Evolutionary conservation across 331 rosid species (phyloP), one percentile per base, ranked within the genome.

Genomic region (Malus hybrid): DNA sequence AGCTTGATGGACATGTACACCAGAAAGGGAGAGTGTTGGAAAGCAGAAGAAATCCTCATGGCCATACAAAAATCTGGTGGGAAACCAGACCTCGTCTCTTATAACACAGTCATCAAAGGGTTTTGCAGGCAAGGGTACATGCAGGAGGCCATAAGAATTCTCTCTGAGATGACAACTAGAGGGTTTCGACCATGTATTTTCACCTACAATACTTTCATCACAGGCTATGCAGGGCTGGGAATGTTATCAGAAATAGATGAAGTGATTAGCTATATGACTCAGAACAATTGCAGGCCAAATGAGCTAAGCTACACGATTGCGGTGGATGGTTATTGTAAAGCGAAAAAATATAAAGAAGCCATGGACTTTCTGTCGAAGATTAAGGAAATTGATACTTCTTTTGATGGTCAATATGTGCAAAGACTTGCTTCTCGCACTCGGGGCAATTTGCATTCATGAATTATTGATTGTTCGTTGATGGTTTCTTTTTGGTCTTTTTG

Each of bases 1-100:
- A 81, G 90, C 88, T 81, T 95, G 86, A 90, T 92, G 87, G 92
- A 95, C 85, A 86, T 92, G 92, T 82, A 95, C 65, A 96, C 95
- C 6, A 86, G 92, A 67, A 85, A 81, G 28, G 97, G 96, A 20
- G 88, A 87, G 65, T 87, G 96, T 76, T 95, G 97, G 99, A 90
- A 92, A 86, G 97, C 97, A 65, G 90, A 95, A 83, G 96, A 95
- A 84, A 74, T 90, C 83, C 97, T 95, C 57, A 83, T 69, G 84
- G 89, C 82, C 50, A 80, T 95, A 29, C 78, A 81, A 80, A 79
- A 82, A 42, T 83, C 92, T 3, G 97, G 91, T 52, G 85, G 80
- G 73, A 87, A 74, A 67, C 97, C 99, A 2, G 99, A 88, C 80
- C 89, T 87, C 12, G 96, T 94, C 50, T 92, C 99, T 46, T 94